Evolutionary conservation across 2,329 filamentous ascomycete genomes (phyloP), one percentile per base, ranked within the genome.

Genomic region (Sporothrix luriei): DNA sequence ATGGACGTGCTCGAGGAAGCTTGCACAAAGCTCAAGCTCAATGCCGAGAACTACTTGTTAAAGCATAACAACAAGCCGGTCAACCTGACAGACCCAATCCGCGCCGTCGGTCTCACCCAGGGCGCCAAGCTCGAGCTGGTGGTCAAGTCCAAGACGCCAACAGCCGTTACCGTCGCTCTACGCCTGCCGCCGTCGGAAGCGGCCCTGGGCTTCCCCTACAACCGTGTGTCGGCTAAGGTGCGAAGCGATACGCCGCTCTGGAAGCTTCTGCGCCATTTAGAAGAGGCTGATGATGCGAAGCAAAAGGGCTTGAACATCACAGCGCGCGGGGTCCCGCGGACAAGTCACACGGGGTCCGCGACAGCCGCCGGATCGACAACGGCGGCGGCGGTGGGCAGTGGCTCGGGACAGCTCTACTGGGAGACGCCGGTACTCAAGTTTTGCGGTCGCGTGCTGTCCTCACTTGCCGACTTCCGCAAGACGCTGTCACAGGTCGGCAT

Each of bases 81-180:
- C 70, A 93, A 97, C 76, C 86, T 99, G 10, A 94, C 93, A 7
- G 85, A 93, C 69, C 90, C 92, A 54, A 92, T 94, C 78, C 90
- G 94, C 62, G 88, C 94, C 38, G 91, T 93, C 5, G 92, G 93
- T 65, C 89, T 99, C 6, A 84, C 86, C 14, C 87, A 92, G 49
- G 95, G 95, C 72, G 94, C 95, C 71, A 97, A 96, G 77, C 88
- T 99, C 70, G 94, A 98, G 77, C 91, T 99, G 65, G 90, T 97
- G 26, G 89, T 92, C 77, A 89, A 91, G 71, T 95, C 94, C 59
- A 91, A 92, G 70, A 95, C 93, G 0, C 91, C 94, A 0, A 90
- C 92, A 1, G 90, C 91, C 62, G 90, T 99, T 69, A 93, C 91
- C 52, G 90, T 99, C 54, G 94, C 92, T n/a, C 82, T 99, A 14